Base-by-base conservation (phyloP, 257 asterid species). In the Cinchona pubescens region DNA sequence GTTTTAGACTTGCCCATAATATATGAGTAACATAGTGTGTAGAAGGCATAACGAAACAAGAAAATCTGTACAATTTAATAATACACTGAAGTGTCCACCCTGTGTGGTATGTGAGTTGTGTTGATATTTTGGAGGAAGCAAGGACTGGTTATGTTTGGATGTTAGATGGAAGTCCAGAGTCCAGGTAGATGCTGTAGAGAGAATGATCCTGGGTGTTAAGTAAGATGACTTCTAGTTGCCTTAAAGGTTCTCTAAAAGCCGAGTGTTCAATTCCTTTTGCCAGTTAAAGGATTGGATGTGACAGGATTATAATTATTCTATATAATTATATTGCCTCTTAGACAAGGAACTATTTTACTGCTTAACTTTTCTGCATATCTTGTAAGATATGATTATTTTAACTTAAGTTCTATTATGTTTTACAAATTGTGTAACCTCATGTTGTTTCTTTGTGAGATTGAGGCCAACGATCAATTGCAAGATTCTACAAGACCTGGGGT, bases 401-500 rank as follows among this genome's bases (percentile, higher is more conserved):
- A 11, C 53, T 72, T 0, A 49, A 30, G 56, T 16, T 69, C 34
- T 0, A 59, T 23, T 53, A 2, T 51, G 7, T 59, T 45, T 51
- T 75, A 56, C 11, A 56, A 18, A 35, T 18, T 30, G 10, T 67
- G 48, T 35, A 38, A 72, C 68, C 16, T 32, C 9, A 2, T 25
- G 1, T 58, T 71, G 37, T 76, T 76, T 80, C 29, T 68, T 77
- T 85, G 82, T 69, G 89, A 91, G 97, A 58, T 74, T 18, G 85
- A 81, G 56, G 66, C 87, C 12, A 77, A 49, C 38, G 84, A 82
- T 75, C 88, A 79, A 69, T 56, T 84, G 6, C 81, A 81, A 78
- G 91, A 86, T 68, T 83, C 81, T 79, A 90, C 83, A 82, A 84
- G 90, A 79, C 92, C 96, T 61, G 99, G 97, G 72, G 98, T 88